These are phyloP conservation scores for Trifolium repens DNA, from an alignment of 306 rosid genomes.

Conservation along the genomic window DNA sequence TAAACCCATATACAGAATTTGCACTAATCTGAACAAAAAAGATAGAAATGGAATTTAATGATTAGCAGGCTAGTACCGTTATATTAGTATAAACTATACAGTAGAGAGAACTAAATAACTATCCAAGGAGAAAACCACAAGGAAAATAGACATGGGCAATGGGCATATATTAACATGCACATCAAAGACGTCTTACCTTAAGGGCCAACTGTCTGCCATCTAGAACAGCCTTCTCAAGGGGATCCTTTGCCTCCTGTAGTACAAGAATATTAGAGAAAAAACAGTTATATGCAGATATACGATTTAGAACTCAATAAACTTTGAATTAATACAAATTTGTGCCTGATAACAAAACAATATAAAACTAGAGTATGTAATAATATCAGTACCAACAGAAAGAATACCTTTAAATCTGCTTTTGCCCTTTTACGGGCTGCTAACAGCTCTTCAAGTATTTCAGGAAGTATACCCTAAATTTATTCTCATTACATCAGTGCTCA, in stretches of 20 bases:
- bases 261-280: constrained; percentile 28
- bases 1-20: constrained; percentile 97
- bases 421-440: constrained; percentile 93
- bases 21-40: constrained; percentile 80
- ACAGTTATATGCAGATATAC: constrained; percentile 34
- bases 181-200: constrained; percentile 55
- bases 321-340: constrained; percentile 23
- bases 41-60: constrained; percentile 30
- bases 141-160: constrained; percentile 23
- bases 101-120: constrained; percentile 10
- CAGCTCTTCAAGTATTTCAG: constrained; percentile 97
- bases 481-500: constrained; percentile 30
- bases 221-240: constrained; percentile 93
- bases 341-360: constrained; percentile 18
- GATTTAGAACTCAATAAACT: constrained; percentile 32
- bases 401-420: constrained; percentile 93
- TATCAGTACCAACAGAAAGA: constrained; percentile 28
- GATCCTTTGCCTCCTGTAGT: constrained; percentile 86
- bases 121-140: constrained; percentile 10
- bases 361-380: constrained; percentile 13
- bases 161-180: constrained; percentile 34
- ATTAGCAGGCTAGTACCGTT: constrained; percentile 17
- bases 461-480: constrained; percentile 88
- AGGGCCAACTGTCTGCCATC: constrained; percentile 96
- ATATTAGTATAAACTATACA: constrained; percentile 14